Percentiles rank a stretch among this genome's conserved stretches.
Evolutionary conservation across 208 protist species (phyloP).

Genomic region (Endotrypanum monterogeii): DNA sequence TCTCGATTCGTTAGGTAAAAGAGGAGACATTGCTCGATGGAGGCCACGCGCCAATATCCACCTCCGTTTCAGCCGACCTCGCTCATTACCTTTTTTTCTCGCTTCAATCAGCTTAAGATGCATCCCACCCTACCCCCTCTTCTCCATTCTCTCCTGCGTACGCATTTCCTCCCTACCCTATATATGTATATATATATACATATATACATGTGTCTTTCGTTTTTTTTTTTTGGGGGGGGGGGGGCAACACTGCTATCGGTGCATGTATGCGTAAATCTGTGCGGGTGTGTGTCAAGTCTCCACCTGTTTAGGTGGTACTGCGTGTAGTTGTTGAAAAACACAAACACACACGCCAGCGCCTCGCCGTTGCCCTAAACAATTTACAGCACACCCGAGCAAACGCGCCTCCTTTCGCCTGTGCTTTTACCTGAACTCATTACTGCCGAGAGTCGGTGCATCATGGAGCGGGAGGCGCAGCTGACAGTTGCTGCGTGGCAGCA

Average conservation of each 20-base stretch:
- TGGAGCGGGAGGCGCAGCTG: conserved; percentile 10
- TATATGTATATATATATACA: background rate
- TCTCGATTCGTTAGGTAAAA: background rate
- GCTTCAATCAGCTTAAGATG: too few species aligned
- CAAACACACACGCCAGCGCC: background rate
- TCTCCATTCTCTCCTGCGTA: background rate
- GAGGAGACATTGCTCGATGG: too few species aligned
- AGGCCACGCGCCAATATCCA: too few species aligned
- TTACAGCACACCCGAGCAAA: too few species aligned
- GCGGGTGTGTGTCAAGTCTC: background rate
- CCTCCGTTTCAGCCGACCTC: too few species aligned
- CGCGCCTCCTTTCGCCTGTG: background rate
- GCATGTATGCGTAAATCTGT: background rate
- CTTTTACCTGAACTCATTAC: background rate
- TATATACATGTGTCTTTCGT: background rate
- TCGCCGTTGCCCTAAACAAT: background rate
- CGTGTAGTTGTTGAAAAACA: background rate
- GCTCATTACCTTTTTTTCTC: too few species aligned
- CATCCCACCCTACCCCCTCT: too few species aligned
- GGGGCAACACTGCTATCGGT: too few species aligned
- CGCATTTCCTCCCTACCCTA: background rate
- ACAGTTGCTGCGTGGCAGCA: conserved; percentile 4
- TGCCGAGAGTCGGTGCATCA: background rate
- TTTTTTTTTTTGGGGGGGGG: too few species aligned
- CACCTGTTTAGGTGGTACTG: background rate